These are phyloP conservation scores for Pythium vanterpoolii DNA, from an alignment of 352 stramenopile genomes.

Conservation along the genomic window DNA sequence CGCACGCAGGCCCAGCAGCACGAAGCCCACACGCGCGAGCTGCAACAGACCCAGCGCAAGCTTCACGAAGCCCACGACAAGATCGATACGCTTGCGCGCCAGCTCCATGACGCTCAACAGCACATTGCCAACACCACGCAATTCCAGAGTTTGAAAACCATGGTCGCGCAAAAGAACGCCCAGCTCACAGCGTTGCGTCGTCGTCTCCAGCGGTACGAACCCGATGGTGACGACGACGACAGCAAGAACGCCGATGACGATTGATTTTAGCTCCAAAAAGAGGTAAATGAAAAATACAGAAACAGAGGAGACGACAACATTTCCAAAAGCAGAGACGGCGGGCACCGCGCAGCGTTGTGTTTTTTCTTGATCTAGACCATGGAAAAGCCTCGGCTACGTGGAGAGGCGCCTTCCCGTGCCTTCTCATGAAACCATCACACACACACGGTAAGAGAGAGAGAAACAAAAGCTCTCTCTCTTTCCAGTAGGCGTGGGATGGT, in stretches of 20 bases:
- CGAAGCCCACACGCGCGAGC: conserved; percentile 49
- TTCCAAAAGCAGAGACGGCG: conserved; percentile 13
- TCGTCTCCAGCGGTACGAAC: conserved; percentile 76
- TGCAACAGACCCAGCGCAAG: conserved; percentile 53
- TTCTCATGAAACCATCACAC: conserved; percentile 3
- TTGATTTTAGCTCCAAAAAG: neutral
- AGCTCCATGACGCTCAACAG: conserved; percentile 56
- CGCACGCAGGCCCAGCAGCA: conserved; percentile 44
- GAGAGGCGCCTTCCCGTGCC: neutral
- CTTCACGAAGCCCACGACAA: conserved; percentile 48
- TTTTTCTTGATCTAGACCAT: conserved; percentile 11
- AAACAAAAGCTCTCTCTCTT: neutral
- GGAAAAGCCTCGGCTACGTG: conserved; percentile 12
- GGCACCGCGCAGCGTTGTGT: conserved; percentile 5
- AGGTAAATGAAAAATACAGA: neutral
- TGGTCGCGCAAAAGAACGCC: conserved; percentile 82
- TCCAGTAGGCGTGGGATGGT: neutral
- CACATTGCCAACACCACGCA: conserved; percentile 77
- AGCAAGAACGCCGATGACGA: conserved; percentile 48
- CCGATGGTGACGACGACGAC: conserved; percentile 55
- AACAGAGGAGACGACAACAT: neutral
- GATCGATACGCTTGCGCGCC: conserved; percentile 51
- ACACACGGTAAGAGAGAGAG: neutral
- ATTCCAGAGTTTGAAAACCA: conserved; percentile 83
- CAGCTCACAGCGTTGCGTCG: conserved; percentile 62